These are phyloP conservation scores for Basidiobolus meristosporus DNA, from an alignment of 371 early-diverging fungal species.

Conservation along the genomic window DNA sequence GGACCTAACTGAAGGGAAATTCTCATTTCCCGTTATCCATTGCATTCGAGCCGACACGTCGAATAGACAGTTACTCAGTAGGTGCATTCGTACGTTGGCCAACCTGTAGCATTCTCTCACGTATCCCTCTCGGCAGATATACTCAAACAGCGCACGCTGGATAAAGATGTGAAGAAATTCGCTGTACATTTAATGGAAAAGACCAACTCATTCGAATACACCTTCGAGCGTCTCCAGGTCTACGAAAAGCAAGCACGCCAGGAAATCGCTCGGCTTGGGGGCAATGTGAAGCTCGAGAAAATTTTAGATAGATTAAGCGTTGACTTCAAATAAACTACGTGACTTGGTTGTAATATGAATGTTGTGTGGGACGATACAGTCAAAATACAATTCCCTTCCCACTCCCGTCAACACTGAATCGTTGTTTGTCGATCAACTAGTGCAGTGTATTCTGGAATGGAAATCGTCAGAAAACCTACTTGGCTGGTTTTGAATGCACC, in stretches of 20 bases:
- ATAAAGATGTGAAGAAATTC: constrained; percentile 65
- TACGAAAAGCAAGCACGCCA: constrained; percentile 36
- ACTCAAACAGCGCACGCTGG: constrained; percentile 61
- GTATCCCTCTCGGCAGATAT: constrained; percentile 56
- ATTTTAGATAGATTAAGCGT: constrained; percentile 22
- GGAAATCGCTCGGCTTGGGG: constrained; percentile 48
- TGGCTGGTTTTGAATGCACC: too few relatives aligned
- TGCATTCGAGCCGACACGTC: constrained; percentile 21
- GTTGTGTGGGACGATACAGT: too few relatives aligned
- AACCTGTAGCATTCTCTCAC: too few relatives aligned
- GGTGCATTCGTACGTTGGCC: not conserved
- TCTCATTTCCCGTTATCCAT: constrained; percentile 86
- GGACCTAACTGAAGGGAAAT: constrained; percentile 95
- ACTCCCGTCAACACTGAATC: too few relatives aligned
- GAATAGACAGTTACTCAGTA: constrained; percentile 3
- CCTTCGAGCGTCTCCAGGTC: constrained; percentile 22
- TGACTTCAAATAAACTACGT: not conserved
- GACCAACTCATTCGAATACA: constrained; percentile 63
- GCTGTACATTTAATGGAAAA: constrained; percentile 63
- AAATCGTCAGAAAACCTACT: too few relatives aligned
- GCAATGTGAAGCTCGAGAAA: constrained; percentile 40
- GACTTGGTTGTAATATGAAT: too few relatives aligned
- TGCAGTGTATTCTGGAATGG: too few relatives aligned
- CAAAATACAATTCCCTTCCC: too few relatives aligned
- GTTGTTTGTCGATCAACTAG: too few relatives aligned